Conservation (phyloP, 768 basidiomycete species). For the Rhizopogon sp. region DNA sequence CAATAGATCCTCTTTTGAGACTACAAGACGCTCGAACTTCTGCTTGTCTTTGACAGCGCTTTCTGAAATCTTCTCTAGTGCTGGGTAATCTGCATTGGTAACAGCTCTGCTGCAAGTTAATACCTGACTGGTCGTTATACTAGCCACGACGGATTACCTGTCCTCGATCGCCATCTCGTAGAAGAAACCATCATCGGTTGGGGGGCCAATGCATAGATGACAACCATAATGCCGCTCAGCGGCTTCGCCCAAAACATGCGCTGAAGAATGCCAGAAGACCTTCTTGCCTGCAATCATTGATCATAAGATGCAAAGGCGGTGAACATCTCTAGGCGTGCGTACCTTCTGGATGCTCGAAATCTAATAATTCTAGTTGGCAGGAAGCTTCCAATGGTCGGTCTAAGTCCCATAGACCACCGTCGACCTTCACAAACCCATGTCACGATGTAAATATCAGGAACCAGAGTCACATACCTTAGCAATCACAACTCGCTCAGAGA, state of each 20-base stretch:
- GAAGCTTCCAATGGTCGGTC: constrained; percentile 89
- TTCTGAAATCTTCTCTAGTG: constrained; percentile 85
- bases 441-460: not conserved
- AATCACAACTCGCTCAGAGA: constrained; percentile 88
- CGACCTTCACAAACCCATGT: constrained; percentile 46
- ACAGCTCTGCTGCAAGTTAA: constrained; percentile 50
- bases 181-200: constrained; percentile 98
- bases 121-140: not conserved
- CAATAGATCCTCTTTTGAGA: constrained; percentile 91
- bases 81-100: constrained; percentile 76
- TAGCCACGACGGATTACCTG: constrained; percentile 35
- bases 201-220: constrained; percentile 94
- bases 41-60: constrained; percentile 93
- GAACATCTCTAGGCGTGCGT: not conserved
- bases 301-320: not conserved
- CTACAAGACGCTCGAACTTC: constrained; percentile 89
- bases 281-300: constrained; percentile 61
- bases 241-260: constrained; percentile 96
- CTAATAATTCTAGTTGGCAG: constrained; percentile 76
- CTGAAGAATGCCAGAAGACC: constrained; percentile 99
- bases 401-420: constrained; percentile 89
- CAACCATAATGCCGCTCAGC: constrained; percentile 96
- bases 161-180: constrained; percentile 96
- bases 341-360: constrained; percentile 93
- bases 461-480: constrained; percentile 62